Conservation (phyloP, 1,284 basidiomycete genomes). For the Heliocybe sulcata region DNA sequence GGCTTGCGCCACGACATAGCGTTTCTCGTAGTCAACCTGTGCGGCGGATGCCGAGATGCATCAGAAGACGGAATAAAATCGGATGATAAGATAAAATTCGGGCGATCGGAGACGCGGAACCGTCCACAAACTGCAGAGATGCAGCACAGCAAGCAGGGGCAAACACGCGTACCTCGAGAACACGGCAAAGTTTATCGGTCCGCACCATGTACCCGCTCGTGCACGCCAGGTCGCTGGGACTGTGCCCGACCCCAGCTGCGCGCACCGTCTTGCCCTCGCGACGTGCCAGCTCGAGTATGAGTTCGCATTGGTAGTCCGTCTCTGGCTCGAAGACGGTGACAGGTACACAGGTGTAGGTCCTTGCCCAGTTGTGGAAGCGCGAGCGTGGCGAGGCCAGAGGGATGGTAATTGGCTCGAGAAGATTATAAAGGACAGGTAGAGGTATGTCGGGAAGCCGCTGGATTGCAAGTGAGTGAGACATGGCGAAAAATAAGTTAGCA, state of each 20-base stretch:
- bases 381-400: constrained; percentile 32
- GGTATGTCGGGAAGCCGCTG: constrained; percentile 22
- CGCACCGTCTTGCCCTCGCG: constrained; percentile 69
- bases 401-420: constrained; percentile 45
- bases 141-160: neutral
- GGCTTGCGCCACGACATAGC: constrained; percentile 65
- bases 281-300: constrained; percentile 80
- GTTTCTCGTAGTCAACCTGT: constrained; percentile 69
- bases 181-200: constrained; percentile 60
- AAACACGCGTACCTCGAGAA: constrained; percentile 60
- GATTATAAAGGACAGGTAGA: constrained; percentile 35
- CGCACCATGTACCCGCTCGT: constrained; percentile 80
- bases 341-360: constrained; percentile 58
- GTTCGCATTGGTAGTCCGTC: constrained; percentile 64
- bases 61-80: constrained; percentile 3
- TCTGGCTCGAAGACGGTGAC: constrained; percentile 74
- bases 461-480: neutral
- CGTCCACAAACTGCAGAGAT: constrained; percentile 2
- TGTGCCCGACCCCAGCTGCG: constrained; percentile 87
- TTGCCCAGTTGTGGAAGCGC: constrained; percentile 68
- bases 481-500: neutral
- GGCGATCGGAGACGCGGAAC: constrained; percentile 3
- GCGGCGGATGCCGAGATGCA: constrained; percentile 9
- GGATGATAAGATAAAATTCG: neutral
- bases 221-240: constrained; percentile 88